phyloP scores from a whole-genome alignment of 2,329 filamentous ascomycete species.

The Colletotrichum cereale region DNA sequence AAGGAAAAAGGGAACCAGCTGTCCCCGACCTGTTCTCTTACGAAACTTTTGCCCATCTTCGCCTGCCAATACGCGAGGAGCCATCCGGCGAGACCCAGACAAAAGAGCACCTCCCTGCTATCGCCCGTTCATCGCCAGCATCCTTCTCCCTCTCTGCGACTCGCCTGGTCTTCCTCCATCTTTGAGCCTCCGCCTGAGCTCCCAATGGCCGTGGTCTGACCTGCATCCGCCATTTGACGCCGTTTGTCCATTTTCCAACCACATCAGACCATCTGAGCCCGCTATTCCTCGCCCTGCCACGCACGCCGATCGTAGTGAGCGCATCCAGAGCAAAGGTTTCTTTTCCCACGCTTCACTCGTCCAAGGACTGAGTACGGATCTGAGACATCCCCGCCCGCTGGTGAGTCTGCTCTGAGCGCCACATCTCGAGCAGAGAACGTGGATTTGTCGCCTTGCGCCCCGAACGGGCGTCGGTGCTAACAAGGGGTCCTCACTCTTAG shows the following conservation, averaged over 20 bases:
- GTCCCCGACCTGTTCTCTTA: slow-evolving; percentile 20
- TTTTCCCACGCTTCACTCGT: slow-evolving; percentile 15
- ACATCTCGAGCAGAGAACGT: slow-evolving; percentile 39
- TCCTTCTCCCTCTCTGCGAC: slow-evolving; percentile 2
- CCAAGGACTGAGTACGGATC: slow-evolving; percentile 33
- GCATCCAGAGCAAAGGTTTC: slow-evolving; percentile 31
- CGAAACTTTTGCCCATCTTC: slow-evolving; percentile 26
- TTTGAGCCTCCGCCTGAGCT: slow-evolving; percentile 11
- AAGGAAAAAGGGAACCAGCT: slow-evolving; percentile 16
- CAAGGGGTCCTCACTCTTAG: slow-evolving; percentile 1
- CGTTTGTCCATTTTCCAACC: slow-evolving; percentile 22
- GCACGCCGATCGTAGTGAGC: slow-evolving; percentile 26
- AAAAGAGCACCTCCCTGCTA: slow-evolving; percentile 28
- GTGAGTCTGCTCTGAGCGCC: slow-evolving; percentile 36
- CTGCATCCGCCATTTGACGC: slow-evolving; percentile 24
- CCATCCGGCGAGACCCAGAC: slow-evolving; percentile 18
- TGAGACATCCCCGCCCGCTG: slow-evolving; percentile 33
- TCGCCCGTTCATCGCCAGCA: slow-evolving; percentile 25
- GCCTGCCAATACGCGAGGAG: slow-evolving; percentile 25
- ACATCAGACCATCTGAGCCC: slow-evolving; percentile 9
- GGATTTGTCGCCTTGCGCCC: slow-evolving; percentile 26
- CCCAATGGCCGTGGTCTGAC: slow-evolving; percentile 32
- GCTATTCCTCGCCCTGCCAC: slow-evolving; percentile 8
- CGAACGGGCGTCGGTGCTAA: slow-evolving; percentile 35
- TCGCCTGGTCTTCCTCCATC: slow-evolving; percentile 3